Base-by-base conservation (phyloP, 768 basidiomycete genomes). In the Coprinopsis strossmayeri region DNA sequence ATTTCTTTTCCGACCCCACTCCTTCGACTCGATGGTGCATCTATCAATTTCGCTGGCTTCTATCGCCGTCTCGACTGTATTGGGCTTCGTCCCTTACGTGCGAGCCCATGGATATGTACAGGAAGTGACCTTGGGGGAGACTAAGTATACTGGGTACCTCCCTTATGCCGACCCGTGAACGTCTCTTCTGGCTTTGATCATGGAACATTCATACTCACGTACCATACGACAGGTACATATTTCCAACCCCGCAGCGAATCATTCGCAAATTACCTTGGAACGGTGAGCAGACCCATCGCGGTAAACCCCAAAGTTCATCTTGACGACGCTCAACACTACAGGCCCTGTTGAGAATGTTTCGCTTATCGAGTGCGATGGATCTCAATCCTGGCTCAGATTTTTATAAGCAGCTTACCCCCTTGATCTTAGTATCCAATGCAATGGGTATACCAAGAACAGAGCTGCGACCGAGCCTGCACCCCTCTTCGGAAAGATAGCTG, bases 21-120 rank as follows among this genome's bases (percentile, higher is more conserved):
- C n/a, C n/a, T n/a, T n/a, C n/a, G n/a, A n/a, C n/a, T n/a, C n/a
- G n/a, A n/a, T n/a, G n/a, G n/a, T n/a, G n/a, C n/a, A n/a, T n/a
- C n/a, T n/a, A n/a, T n/a, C n/a, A n/a, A n/a, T n/a, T n/a, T n/a
- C n/a, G n/a, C n/a, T n/a, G n/a, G n/a, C n/a, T n/a, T n/a, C n/a
- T n/a, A n/a, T n/a, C n/a, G n/a, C n/a, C n/a, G n/a, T n/a, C n/a
- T n/a, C n/a, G n/a, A n/a, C 40, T 42, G 21, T 24, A 5, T 18
- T 42, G 9, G 40, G 5, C 18, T 9, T 30, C 17, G 7, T 46
- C 2, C 18, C 50, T 10, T 18, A 37, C 10, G 50, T 39, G 12
- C 18, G 34, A n/a, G 50, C 50, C 1, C 69, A 71, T 48, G 68
- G 69, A 37, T 69, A 67, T 39, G 68, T 71, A 10, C 61, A 68